phyloP scores from a whole-genome alignment of 208 protist genomes.

The Trypanosoma platydactyli region DNA sequence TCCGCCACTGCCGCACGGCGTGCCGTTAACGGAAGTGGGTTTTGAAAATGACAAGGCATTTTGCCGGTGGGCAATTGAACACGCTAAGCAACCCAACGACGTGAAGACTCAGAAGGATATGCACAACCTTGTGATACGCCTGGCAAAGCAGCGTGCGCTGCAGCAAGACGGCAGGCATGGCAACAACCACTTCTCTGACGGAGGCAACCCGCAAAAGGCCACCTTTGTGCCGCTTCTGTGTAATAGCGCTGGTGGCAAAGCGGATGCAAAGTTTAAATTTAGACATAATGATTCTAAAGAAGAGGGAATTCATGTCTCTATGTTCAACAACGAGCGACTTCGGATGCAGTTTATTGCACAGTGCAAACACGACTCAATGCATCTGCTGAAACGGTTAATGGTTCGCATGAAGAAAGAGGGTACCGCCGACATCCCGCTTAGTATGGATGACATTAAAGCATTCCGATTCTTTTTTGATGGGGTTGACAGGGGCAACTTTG shows the following conservation, averaged over 20 bases:
- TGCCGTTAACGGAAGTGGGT: slow-evolving; percentile 54
- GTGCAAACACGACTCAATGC: slow-evolving; percentile 43
- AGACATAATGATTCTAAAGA: neutral
- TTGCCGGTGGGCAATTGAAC: slow-evolving; percentile 25
- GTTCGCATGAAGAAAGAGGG: slow-evolving; percentile 50
- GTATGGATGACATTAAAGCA: slow-evolving; percentile 60
- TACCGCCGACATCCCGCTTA: slow-evolving; percentile 59
- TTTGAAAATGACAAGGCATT: slow-evolving; percentile 48
- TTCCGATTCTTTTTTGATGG: slow-evolving; percentile 71
- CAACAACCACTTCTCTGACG: no score
- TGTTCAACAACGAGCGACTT: slow-evolving; percentile 40
- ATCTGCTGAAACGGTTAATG: slow-evolving; percentile 54
- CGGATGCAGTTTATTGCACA: slow-evolving; percentile 50
- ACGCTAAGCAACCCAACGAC: slow-evolving; percentile 29
- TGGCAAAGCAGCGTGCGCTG: slow-evolving; percentile 42
- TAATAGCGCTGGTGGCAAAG: slow-evolving; percentile 19
- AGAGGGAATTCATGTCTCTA: slow-evolving; percentile 13
- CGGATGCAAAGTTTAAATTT: neutral
- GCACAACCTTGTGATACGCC: slow-evolving; percentile 39
- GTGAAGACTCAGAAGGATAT: slow-evolving; percentile 38
- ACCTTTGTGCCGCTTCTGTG: slow-evolving; percentile 32
- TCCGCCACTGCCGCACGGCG: slow-evolving; percentile 44
- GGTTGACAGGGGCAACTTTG: slow-evolving; percentile 54
- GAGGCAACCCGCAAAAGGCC: neutral
- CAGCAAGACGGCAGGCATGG: slow-evolving; percentile 10